Evolutionary conservation across 73 alveolate species (phyloP), one percentile per base, ranked within the genome.

Genomic region (Blepharisma japonicum): DNA sequence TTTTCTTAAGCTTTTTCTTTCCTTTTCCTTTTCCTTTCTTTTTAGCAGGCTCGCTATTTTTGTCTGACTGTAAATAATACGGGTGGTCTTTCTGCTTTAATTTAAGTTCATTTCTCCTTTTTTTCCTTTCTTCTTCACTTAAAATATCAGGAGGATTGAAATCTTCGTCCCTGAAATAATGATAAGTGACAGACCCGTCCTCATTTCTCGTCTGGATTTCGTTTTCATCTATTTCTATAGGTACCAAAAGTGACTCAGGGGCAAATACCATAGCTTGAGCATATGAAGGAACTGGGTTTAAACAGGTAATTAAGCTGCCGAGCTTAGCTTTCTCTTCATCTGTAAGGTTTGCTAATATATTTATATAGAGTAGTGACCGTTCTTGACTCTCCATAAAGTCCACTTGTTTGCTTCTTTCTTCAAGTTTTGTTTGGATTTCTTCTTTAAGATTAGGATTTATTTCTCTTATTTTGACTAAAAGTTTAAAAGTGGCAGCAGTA

Each of bases 141-240:
- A 32, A 32, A 32, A 61, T 61, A 8, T 61, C 47, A 25, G 11
- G 18, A 61, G 14, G 47, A 8, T 1, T 25, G 5, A 61, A 61
- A 39, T 61, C 74, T 25, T 61, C 74, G n/a, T 61, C 74, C 39
- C 74, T n/a, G 47, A 20, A 61, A 61, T 61, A 61, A 61, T 61
- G 74, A 61, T 18, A 61, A n/a, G 14, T 39, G 14, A 61, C 39
- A 1, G 49, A 14, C 49, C 74, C 74, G 5, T 61, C 74, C 2
- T n/a, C 39, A n/a, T 25, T 14, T 18, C n/a, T 25, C 11, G 74
- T 61, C 39, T 14, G 11, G 23, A 61, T n/a, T 25, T 61, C 74
- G 18, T 61, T 25, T 14, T 61, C 74, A 61, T 61, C 47, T 9
- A 61, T 39, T 20, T 20, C 47, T 8, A 61, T 14, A 61, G 39